Evolutionary conservation across 192 early-diverging fungal genomes (phyloP), one percentile per base, ranked within the genome.

Genomic region (Mortierella claussenii): DNA sequence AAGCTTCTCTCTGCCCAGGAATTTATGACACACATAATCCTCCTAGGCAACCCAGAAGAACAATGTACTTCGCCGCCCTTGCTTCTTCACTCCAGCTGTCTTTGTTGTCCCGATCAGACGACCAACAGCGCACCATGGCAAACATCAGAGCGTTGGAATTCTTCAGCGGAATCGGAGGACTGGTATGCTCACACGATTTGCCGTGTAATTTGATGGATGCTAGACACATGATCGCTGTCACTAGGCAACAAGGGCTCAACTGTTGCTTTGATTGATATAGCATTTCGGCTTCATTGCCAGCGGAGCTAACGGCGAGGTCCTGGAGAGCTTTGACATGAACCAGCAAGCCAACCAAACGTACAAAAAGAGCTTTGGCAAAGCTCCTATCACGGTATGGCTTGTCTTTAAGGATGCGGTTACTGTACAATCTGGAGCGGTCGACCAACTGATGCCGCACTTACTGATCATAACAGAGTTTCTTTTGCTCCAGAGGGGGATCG

Each of bases 301-400:
- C n/a, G 70, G 82, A 8, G 71, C 81, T 30, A 37, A 70, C 6
- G 82, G 85, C 36, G 31, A 86, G 27, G 91, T 97, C 31, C 80
- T 91, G 4, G 88, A 87, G 18, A 87, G 92, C 27, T 97, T 96
- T 76, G 96, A 97, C 79, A 92, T 97, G 60, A 97, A 96, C 81
- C 78, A 81, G n/a, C 86, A 93, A 27, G 93, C 93, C 30, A 96
- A 97, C 85, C 66, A 80, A 0, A 87, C 88, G 7, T 90, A 92
- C 69, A 83, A 65, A 55, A 80, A 87, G 67, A 92, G 91, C 79
- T 91, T 91, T 60, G 78, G 60, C 17, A 81, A 76, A 20, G 46
- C 30, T 23, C 80, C 82, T 27, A 56, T 79, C 0, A 70, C 69
- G 36, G 82, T 84, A 79, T 10, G 45, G 15, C 27, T 20, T 27